A percentile compares a stretch with the other conserved stretches of the same genome.
These are phyloP conservation scores for Theobroma grandiflorum DNA, from an alignment of 441 rosid species.

Conservation along the genomic window DNA sequence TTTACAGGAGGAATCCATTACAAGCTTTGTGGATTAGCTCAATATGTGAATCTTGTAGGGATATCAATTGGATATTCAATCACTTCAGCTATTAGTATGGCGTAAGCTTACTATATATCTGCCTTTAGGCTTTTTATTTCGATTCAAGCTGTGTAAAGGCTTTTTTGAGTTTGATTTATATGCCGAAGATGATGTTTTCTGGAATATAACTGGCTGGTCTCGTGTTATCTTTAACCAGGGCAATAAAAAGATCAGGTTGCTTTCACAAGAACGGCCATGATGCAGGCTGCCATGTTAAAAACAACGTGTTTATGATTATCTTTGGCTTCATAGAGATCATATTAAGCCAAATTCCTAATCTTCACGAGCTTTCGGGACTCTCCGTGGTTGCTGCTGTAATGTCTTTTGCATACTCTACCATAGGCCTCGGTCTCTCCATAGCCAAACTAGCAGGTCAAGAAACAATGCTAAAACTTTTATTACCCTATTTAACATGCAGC, in stretches of 20 bases:
- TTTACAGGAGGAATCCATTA: constrained; percentile 32
- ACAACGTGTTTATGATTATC: constrained; percentile 41
- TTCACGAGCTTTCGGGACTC: constrained; percentile 48
- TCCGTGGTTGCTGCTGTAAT: constrained; percentile 52
- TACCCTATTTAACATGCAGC: background rate
- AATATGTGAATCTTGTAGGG: constrained; percentile 46
- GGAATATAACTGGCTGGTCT: no score
- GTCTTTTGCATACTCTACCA: constrained; percentile 50
- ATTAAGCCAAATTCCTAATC: constrained; percentile 50
- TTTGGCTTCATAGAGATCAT: constrained; percentile 45
- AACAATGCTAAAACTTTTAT: background rate
- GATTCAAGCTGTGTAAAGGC: no score
- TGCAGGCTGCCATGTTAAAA: constrained; percentile 38
- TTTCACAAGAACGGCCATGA: constrained; percentile 45
- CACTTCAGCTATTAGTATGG: constrained; percentile 55
- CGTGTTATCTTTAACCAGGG: constrained; percentile 34
- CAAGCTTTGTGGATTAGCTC: constrained; percentile 46
- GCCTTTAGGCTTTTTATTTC: background rate
- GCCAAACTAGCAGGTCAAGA: constrained; percentile 42
- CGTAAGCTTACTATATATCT: constrained; percentile 31
- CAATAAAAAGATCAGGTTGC: constrained; percentile 47
- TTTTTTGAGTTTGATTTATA: background rate
- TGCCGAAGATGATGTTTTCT: background rate
- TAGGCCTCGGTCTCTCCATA: constrained; percentile 49
- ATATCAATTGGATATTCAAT: constrained; percentile 50